A percentile compares a stretch with the other conserved stretches of the same genome.
Conservation (phyloP, 2,329 filamentous ascomycete species). For the Xylariaceae sp. region DNA sequence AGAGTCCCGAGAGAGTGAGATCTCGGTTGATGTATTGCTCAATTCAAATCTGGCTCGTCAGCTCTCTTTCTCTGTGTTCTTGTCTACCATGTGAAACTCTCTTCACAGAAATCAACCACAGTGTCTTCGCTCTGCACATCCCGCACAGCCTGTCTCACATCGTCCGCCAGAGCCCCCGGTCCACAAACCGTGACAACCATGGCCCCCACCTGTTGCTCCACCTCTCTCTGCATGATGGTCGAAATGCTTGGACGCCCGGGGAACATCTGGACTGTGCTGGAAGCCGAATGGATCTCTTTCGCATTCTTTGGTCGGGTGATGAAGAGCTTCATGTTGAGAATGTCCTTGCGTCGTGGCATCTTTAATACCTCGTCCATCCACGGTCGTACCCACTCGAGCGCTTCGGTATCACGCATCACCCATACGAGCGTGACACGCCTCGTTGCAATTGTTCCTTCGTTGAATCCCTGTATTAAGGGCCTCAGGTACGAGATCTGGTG, state of each 20-base stretch:
- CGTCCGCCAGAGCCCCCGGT: slow-evolving; percentile 71
- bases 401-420: slow-evolving; percentile 86
- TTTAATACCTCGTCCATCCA: slow-evolving; percentile 75
- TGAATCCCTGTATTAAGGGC: slow-evolving; percentile 69
- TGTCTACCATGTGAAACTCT: slow-evolving; percentile 66
- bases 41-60: too few relatives aligned
- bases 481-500: slow-evolving; percentile 88
- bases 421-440: slow-evolving; percentile 82
- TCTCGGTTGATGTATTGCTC: too few relatives aligned
- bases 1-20: too few relatives aligned
- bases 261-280: slow-evolving; percentile 83
- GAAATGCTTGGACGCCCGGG: slow-evolving; percentile 83
- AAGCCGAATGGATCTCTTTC: slow-evolving; percentile 76
- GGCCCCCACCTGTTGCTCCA: slow-evolving; percentile 77
- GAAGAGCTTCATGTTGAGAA: slow-evolving; percentile 84
- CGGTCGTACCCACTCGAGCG: slow-evolving; percentile 88
- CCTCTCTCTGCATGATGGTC: slow-evolving; percentile 77
- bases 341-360: slow-evolving; percentile 76
- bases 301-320: slow-evolving; percentile 82
- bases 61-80: too few relatives aligned
- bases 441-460: slow-evolving; percentile 71
- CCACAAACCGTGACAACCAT: slow-evolving; percentile 85
- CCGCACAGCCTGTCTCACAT: slow-evolving; percentile 68
- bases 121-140: slow-evolving; percentile 57
- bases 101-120: slow-evolving; percentile 73